phyloP scores from a whole-genome alignment of 306 rosid genomes.

The Prunus campanulata region DNA sequence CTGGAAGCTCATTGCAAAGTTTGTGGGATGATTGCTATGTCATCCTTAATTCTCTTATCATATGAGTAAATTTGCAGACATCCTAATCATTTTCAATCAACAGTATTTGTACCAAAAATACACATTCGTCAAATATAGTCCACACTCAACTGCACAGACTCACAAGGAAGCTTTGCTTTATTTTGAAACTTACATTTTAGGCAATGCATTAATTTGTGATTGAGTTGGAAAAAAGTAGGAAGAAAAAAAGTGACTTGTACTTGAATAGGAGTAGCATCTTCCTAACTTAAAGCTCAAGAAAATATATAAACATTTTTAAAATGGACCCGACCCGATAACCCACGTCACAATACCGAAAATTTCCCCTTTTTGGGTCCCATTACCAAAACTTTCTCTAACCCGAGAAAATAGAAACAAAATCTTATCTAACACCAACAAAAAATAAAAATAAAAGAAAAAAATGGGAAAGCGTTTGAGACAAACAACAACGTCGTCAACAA shows the following conservation, averaged over 20 bases:
- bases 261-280: neutral
- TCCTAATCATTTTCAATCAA: neutral
- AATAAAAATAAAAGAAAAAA: neutral
- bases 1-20: no score
- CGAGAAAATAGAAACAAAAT: neutral
- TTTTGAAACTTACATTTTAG: neutral
- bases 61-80: neutral
- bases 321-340: neutral
- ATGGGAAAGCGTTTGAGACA: neutral
- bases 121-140: neutral
- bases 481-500: constrained; percentile 12
- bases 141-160: neutral
- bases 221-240: neutral
- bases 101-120: neutral
- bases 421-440: neutral
- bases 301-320: neutral
- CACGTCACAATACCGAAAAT: neutral
- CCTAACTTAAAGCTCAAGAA: constrained; percentile 12
- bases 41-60: no score
- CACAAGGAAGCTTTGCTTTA: neutral
- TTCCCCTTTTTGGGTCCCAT: neutral
- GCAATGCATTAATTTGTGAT: neutral
- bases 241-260: neutral
- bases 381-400: neutral
- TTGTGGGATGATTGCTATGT: no score